Base-by-base conservation (phyloP, 1,284 basidiomycete genomes). In the Rhodotorula sp. region DNA sequence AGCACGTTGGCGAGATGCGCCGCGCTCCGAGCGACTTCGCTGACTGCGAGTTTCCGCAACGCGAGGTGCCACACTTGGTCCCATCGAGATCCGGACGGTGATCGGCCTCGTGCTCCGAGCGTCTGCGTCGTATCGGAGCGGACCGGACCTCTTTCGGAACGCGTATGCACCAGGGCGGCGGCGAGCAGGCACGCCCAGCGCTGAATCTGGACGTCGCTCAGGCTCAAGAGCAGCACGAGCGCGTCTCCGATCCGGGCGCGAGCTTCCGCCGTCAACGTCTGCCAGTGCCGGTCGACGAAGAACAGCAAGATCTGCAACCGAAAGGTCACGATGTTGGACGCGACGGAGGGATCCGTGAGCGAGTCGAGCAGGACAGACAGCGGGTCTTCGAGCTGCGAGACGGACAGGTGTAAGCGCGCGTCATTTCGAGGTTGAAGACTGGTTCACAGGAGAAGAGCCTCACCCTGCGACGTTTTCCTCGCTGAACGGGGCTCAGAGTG, bases 241-340 rank as follows among this genome's bases (percentile, higher is more conserved):
- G 83, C 81, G 18, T 83, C 78, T 57, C 88, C 81, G 34, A 93
- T 83, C 2, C 86, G 83, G 54, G 82, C 80, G 70, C 87, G 87
- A 21, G 88, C 82, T n/a, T 84, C 80, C 34, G 81, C 78, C 69
- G 89, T 86, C 38, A 94, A 84, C n/a, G 50, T 78, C 28, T 75
- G 49, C 90, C 90, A 92, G 79, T 93, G 87, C 38, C 86, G 84
- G 76, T 90, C 88, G 68, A 93, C 85, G 76, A 95, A 83, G 82
- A 97, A 95, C n/a, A 93, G 85, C 2, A 95, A 82, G 5, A 88
- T 83, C 81, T 97, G 93, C 1, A 94, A 81, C 66, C 87, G 85
- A 75, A 88, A 89, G 0, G 81, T 63, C 12, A 81, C 76, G 28
- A 75, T 66, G 28, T 70, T 61, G 14, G 61, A 80, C 80, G 64